Conservation (phyloP, 1,284 basidiomycete genomes). For the Austroboletus niveus region DNA sequence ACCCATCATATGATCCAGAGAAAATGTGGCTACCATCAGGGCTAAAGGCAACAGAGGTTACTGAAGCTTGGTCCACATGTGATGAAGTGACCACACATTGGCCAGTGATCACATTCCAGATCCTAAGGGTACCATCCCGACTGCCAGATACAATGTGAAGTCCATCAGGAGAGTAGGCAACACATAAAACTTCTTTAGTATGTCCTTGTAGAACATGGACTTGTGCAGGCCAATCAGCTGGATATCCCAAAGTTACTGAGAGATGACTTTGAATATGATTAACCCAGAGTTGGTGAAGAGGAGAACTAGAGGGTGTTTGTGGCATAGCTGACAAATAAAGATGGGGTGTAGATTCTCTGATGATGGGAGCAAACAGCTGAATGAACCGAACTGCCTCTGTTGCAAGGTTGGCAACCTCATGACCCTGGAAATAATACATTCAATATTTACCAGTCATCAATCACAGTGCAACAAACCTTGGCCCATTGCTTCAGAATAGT, state of each 20-base stretch:
- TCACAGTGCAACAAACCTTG: conserved; percentile 10
- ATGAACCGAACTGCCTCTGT: conserved; percentile 20
- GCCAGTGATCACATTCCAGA: conserved; percentile 4
- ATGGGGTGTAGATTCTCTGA: conserved; percentile 22
- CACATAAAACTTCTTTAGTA: conserved; percentile 1
- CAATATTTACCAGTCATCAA: not conserved
- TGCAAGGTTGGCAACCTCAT: conserved; percentile 20
- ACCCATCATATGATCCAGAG: too few species aligned
- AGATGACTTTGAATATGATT: conserved; percentile 16
- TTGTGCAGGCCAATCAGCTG: conserved; percentile 20
- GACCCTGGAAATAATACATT: conserved; percentile 6
- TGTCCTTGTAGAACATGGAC: conserved; percentile 14
- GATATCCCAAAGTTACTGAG: conserved; percentile 8
- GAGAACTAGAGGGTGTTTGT: conserved; percentile 20
- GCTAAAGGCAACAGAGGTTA: too few species aligned
- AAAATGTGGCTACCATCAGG: too few species aligned
- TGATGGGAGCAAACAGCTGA: conserved; percentile 16
- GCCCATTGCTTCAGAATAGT: conserved; percentile 12
- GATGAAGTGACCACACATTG: not conserved
- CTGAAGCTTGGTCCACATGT: too few species aligned
- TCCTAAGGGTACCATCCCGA: conserved; percentile 8
- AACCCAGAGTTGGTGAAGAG: conserved; percentile 13
- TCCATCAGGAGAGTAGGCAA: conserved; percentile 25
- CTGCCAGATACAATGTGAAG: conserved; percentile 12
- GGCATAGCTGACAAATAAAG: not conserved